Evolutionary conservation across 805 yeast species (phyloP).

Genomic region (Geotrichum ghanense): DNA sequence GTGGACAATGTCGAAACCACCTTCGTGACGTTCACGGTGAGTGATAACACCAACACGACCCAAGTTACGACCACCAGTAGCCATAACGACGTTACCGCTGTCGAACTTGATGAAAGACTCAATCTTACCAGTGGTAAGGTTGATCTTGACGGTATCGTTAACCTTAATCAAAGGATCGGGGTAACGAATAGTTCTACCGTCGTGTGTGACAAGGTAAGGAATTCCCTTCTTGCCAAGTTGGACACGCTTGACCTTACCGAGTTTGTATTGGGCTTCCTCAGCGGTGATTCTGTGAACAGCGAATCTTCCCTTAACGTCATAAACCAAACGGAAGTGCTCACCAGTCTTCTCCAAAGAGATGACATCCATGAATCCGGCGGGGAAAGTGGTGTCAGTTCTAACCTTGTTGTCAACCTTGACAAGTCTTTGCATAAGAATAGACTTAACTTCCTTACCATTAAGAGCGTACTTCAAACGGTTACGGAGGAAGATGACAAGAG

Average conservation of each 20-base stretch:
- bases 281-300: slow-evolving; percentile 99
- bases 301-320: slow-evolving; percentile 98
- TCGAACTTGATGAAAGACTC: slow-evolving; percentile 83
- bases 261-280: slow-evolving; percentile 97
- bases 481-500: slow-evolving; percentile 92
- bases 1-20: slow-evolving; percentile 97
- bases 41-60: slow-evolving; percentile 94
- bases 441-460: slow-evolving; percentile 98
- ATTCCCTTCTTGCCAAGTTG: slow-evolving; percentile 97
- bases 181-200: slow-evolving; percentile 99
- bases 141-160: slow-evolving; percentile 96
- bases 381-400: slow-evolving; percentile 97
- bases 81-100: slow-evolving; percentile 84
- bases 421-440: slow-evolving; percentile 95
- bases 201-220: slow-evolving; percentile 98
- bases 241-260: slow-evolving; percentile 96
- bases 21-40: slow-evolving; percentile 96
- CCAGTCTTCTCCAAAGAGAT: slow-evolving; percentile 95
- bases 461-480: slow-evolving; percentile 98
- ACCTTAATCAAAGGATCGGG: slow-evolving; percentile 96
- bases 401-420: slow-evolving; percentile 99
- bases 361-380: slow-evolving; percentile 99
- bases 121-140: slow-evolving; percentile 92
- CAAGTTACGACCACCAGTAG: slow-evolving; percentile 97
- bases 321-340: slow-evolving; percentile 98